Evolutionary conservation across 768 basidiomycete genomes (phyloP).

Genomic region (Pleurotus ostreatus): DNA sequence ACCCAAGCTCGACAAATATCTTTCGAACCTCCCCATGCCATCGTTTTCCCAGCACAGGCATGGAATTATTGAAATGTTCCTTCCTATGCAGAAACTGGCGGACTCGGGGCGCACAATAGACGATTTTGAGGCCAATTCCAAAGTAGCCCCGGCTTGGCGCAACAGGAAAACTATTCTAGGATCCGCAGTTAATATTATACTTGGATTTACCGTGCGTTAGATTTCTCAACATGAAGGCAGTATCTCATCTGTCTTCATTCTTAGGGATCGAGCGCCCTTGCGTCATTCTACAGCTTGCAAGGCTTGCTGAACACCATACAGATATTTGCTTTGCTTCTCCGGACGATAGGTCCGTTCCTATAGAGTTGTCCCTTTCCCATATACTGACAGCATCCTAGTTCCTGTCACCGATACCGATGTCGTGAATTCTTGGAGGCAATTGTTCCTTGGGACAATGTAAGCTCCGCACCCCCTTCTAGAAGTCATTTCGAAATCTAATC

Average conservation of each 20-base stretch:
- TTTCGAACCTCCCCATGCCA: constrained; percentile 45
- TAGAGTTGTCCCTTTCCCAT: background rate
- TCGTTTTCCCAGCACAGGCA: constrained; percentile 29
- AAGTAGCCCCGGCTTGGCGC: constrained; percentile 45
- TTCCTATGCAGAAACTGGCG: constrained; percentile 55
- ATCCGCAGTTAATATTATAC: constrained; percentile 36
- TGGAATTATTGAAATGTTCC: constrained; percentile 41
- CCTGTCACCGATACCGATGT: constrained; percentile 33
- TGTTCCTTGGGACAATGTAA: constrained; percentile 69
- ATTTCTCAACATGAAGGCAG: background rate
- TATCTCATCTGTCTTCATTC: background rate
- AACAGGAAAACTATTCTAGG: constrained; percentile 52
- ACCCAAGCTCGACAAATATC: constrained; percentile 55
- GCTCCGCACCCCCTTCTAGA: constrained; percentile 16
- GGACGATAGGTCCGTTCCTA: constrained; percentile 49
- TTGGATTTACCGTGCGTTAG: constrained; percentile 52
- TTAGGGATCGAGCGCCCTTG: constrained; percentile 67
- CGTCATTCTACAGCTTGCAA: constrained; percentile 67
- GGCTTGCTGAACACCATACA: constrained; percentile 68
- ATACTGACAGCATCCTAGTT: constrained; percentile 22
- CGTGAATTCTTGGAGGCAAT: constrained; percentile 47
- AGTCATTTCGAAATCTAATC: background rate
- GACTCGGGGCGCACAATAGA: constrained; percentile 46
- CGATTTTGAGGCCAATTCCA: constrained; percentile 56
- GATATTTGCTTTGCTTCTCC: constrained; percentile 66